Evolutionary conservation across 495 filamentous ascomycete species (phyloP).

Genomic region (Neurospora africana): DNA sequence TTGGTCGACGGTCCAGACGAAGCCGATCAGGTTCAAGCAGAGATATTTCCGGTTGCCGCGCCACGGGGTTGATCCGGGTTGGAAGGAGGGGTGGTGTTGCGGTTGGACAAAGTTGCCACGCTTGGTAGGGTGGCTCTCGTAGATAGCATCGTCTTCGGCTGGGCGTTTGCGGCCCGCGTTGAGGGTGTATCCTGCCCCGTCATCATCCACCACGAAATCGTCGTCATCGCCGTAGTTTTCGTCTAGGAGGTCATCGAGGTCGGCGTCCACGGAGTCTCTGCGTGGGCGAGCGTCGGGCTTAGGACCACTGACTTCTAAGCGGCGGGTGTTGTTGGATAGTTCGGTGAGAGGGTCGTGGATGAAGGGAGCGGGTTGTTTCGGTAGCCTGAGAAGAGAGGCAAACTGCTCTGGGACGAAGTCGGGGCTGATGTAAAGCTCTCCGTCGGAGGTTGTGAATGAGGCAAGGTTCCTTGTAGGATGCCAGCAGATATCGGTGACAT

Average conservation of each 20-base stretch:
- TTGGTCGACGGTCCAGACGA: conserved; percentile 95
- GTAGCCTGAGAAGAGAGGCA: conserved; percentile 44
- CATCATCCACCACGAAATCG: conserved; percentile 89
- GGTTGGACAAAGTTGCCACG: conserved; percentile 48
- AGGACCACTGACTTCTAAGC: conserved; percentile 43
- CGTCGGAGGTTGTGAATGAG: conserved; percentile 83
- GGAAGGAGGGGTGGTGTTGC: conserved; percentile 69
- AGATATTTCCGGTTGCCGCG: conserved; percentile 86
- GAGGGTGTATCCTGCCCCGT: conserved; percentile 80
- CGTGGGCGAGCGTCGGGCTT: conserved; percentile 35
- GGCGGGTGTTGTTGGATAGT: conserved; percentile 52
- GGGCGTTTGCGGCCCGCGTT: conserved; percentile 61
- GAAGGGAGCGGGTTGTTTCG: conserved; percentile 67
- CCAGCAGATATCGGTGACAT: conserved; percentile 79
- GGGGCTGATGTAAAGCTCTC: conserved; percentile 80
- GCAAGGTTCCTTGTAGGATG: conserved; percentile 80
- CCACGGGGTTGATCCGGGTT: conserved; percentile 93
- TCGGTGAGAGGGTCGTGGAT: conserved; percentile 71
- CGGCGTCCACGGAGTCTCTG: conserved; percentile 32
- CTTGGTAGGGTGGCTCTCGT: conserved; percentile 29
- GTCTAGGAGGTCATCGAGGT: conserved; percentile 44
- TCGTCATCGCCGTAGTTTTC: conserved; percentile 56
- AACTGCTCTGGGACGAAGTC: conserved; percentile 64
- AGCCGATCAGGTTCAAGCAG: conserved; percentile 83
- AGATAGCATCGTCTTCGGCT: conserved; percentile 35